Evolutionary conservation across 495 filamentous ascomycete genomes (phyloP), one percentile per base, ranked within the genome.

Genomic region (Penicillium mononematosum): DNA sequence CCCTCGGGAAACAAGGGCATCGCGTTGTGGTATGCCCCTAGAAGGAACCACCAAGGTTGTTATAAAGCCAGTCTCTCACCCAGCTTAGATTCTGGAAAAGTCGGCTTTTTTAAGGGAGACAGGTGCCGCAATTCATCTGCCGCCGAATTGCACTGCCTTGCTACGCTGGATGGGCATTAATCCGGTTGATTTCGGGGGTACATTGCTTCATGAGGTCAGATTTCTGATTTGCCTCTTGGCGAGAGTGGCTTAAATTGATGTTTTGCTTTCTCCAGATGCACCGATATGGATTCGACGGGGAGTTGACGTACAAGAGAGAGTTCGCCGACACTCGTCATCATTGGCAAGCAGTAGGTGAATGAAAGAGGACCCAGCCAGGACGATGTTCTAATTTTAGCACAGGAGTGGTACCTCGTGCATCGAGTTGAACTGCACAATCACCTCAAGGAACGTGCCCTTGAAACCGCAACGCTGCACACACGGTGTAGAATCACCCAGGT

Each of bases 41-140:
- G 8, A 5, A 36, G 48, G 10, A 29, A 45, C 22, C 4, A 4
- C 3, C 22, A 24, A 24, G 22, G 38, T 34, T 25, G 19, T 1
- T 34, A 12, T 4, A 14, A 31, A 2, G 10, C n/a, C n/a, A 42
- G 22, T 36, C 22, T 10, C 41, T 44, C 36, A 25, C 43, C 11
- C 4, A 4, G 32, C 0, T 5, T 36, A 82, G 52, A 76, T 85
- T 25, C 70, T 77, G 48, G 82, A 85, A 58, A 80, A 76, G 22
- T 80, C 75, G 1, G 58, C 20, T 4, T 81, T 84, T 62, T 64
- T 75, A n/a, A 80, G 71, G 38, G 81, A 85, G 58, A 71, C 81
- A 7, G 83, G 83, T 2, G 83, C 82, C 2, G 81, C 81, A 16
- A 80, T 85, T 50, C 68, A 75, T 20, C 25, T 80, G 5, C 73